A percentile compares a stretch with the other conserved stretches of the same genome.
These are phyloP conservation scores for Cladosporium sp. DNA, from an alignment of 2,329 filamentous ascomycete species.

Conservation along the genomic window DNA sequence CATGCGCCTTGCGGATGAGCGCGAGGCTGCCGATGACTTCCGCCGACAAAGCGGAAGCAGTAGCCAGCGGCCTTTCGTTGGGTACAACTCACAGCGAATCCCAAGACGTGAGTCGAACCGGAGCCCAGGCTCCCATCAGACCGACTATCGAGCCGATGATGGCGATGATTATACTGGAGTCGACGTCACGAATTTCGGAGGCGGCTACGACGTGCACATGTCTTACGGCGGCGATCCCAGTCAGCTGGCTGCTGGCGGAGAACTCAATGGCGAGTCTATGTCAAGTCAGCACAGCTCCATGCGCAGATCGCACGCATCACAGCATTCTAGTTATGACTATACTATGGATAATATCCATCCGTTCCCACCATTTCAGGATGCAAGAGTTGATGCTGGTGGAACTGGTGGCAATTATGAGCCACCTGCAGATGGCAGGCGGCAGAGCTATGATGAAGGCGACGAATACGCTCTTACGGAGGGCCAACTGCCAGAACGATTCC, in stretches of 20 bases:
- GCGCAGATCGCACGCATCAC: constrained; percentile 40
- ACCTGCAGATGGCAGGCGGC: constrained; percentile 56
- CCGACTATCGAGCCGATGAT: constrained; percentile 56
- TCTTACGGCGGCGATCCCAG: constrained; percentile 55
- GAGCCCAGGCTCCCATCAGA: constrained; percentile 17
- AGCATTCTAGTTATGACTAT: constrained; percentile 37
- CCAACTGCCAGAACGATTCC: constrained; percentile 33
- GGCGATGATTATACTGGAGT: constrained; percentile 64
- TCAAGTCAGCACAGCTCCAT: constrained; percentile 44
- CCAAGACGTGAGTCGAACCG: constrained; percentile 28
- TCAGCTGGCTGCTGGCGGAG: constrained; percentile 34
- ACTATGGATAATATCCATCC: constrained; percentile 50
- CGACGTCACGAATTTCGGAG: constrained; percentile 71
- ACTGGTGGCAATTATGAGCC: constrained; percentile 86
- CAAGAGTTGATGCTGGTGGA: constrained; percentile 78
- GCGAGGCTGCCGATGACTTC: constrained; percentile 59
- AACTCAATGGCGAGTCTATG: constrained; percentile 31
- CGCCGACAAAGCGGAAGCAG: constrained; percentile 57
- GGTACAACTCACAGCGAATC: constrained; percentile 34
- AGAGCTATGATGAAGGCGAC: constrained; percentile 92
- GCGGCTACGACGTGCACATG: constrained; percentile 62
- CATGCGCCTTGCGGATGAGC: constrained; percentile 76
- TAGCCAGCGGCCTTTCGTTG: constrained; percentile 46
- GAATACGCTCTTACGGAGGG: constrained; percentile 54
- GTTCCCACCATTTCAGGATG: constrained; percentile 56